Evolutionary conservation across 2,329 filamentous ascomycete species (phyloP), one percentile per base, ranked within the genome.

Genomic region (Diaporthe sp.): DNA sequence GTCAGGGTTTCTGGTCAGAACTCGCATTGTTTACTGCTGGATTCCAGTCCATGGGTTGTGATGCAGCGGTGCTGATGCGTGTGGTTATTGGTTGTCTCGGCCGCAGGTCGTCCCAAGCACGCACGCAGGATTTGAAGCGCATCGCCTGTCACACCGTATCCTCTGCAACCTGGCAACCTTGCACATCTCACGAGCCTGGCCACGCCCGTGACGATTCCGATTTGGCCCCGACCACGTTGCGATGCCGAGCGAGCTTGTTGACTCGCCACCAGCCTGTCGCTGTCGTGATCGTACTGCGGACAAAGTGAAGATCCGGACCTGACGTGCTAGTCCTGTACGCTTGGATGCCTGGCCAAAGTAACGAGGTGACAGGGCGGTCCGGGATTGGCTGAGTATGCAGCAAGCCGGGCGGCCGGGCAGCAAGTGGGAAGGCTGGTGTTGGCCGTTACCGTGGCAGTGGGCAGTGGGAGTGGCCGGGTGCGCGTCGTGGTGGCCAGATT

Each of bases 1-100:
- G 74, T 76, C 74, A 76, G 47, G 63, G 60, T 73, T 49, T 67
- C 42, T 75, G 74, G 60, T 75, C 25, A 57, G 12, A 58, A 22
- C 37, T 28, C 55, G 51, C 53, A 60, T 60, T 72, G 28, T 55
- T 71, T 63, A 68, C 63, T 58, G 55, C 74, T n/a, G 13, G 51
- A 44, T 68, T 63, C 28, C 53, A 72, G 28, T 22, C 53, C 71
- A 39, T 73, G 53, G 47, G 55, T 42, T 67, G 61, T 71, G 71
- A 67, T 63, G 67, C 55, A 47, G 34, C 25, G 37, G 49, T 25
- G 49, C 22, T 39, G 65, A 17, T 53, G 47, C 49, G 34, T 42
- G 65, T 28, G 65, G n/a, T 70, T 55, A 70, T 70, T 70, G 65
- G 65, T 42, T 70, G 47, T 70, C 65, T 55, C 65, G 65, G 65